Evolutionary conservation across 805 yeast species (phyloP), one percentile per base, ranked within the genome.

Genomic region (Lipomyces yamanashiensis): DNA sequence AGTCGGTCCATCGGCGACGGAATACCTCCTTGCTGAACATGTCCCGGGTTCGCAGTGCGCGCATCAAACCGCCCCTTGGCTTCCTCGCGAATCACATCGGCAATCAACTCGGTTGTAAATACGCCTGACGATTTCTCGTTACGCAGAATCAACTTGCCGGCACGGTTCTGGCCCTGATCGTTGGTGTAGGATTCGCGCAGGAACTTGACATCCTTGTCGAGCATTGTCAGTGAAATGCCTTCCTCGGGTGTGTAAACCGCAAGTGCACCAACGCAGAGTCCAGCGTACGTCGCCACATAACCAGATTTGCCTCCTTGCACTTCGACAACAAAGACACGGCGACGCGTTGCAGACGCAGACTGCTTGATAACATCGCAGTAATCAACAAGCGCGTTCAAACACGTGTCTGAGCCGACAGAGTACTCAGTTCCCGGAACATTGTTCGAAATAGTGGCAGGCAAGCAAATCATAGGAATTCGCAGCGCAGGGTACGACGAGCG

Each of bases 381-480:
- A 62, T 88, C 86, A 67, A 92, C 91, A 72, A 95, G 82, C 9
- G 95, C 81, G 78, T 95, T 95, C 81, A 95, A 80, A 81, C 99
- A 96, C 10, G 99, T 95, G 76, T 95, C 99, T 12, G 92, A 83
- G 63, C 99, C 99, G 63, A 95, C 79, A 0, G 98, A 92, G 77
- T 92, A 92, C 77, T 95, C 98, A 1, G 98, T 88, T 64, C 99
- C 99, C n/a, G 99, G 99, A 55, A 95, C 98, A 72, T 95, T 95
- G 79, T 95, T 95, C 17, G 98, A 92, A 68, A 95, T 90, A 1
- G 99, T 95, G 1, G 98, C 93, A 10, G 99, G 99, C 69, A 95
- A 82, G 71, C 90, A 85, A 48, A 90, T 89, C 90, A 93, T 87
- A 67, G 99, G 99, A 69, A 95, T 92, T 77, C 93, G 86, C 80